A percentile compares a stretch with the other conserved stretches of the same genome.
Conservation (phyloP, 495 filamentous ascomycete genomes). For the Tuber aestivum region DNA sequence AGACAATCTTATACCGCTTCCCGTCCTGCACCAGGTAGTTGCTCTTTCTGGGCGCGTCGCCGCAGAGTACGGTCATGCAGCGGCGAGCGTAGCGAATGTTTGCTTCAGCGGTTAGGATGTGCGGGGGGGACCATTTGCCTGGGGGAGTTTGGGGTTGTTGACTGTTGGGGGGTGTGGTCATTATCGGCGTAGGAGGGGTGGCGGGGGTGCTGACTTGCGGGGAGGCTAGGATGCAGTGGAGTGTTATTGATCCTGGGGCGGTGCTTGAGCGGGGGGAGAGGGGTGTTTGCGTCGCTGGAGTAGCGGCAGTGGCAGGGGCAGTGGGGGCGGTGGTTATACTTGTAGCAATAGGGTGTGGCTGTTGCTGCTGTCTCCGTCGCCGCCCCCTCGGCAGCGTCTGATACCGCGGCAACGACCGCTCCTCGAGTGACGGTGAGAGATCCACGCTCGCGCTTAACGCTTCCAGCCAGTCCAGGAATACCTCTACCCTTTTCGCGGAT, state of each 20-base stretch:
- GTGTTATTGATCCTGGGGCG: slow-evolving; percentile 12
- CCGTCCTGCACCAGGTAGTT: slow-evolving; percentile 39
- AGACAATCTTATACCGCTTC: slow-evolving; percentile 31
- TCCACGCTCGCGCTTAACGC: slow-evolving; percentile 52
- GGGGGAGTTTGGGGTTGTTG: neutral
- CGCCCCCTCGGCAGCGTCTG: slow-evolving; percentile 51
- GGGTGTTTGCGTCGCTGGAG: neutral
- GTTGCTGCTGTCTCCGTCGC: slow-evolving; percentile 43
- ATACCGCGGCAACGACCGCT: slow-evolving; percentile 52
- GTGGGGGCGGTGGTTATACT: neutral
- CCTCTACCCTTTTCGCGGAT: slow-evolving; percentile 50
- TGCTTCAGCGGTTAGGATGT: slow-evolving; percentile 48
- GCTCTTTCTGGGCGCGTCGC: slow-evolving; percentile 36
- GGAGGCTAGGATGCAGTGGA: slow-evolving; percentile 16
- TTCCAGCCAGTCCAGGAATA: slow-evolving; percentile 55
- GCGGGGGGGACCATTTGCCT: slow-evolving; percentile 51
- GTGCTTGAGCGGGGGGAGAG: slow-evolving; percentile 11
- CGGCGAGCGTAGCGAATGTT: slow-evolving; percentile 53
- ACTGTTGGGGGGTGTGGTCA: slow-evolving; percentile 36
- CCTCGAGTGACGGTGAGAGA: slow-evolving; percentile 52
- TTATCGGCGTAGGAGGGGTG: slow-evolving; percentile 16
- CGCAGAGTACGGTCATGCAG: slow-evolving; percentile 50
- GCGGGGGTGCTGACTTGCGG: slow-evolving; percentile 22
- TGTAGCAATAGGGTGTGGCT: neutral
- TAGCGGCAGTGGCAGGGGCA: neutral